A percentile compares a stretch with the other conserved stretches of the same genome.
Evolutionary conservation across 2,329 filamentous ascomycete species (phyloP).

Genomic region (Diaporthe australafricana): DNA sequence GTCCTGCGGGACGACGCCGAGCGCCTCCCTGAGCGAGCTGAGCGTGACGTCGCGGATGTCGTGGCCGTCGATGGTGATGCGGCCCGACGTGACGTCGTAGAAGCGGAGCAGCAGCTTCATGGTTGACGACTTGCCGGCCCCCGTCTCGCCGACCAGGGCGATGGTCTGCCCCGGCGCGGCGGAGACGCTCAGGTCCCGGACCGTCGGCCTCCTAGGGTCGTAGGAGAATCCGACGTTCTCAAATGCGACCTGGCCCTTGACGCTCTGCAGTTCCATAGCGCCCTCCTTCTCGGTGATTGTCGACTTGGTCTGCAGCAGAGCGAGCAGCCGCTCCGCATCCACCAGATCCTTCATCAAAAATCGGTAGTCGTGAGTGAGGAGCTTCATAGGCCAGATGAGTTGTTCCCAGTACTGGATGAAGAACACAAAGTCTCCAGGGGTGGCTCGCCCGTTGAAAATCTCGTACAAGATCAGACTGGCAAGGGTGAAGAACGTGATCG

Average conservation of each 20-base stretch:
- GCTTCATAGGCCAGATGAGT: conserved; percentile 27
- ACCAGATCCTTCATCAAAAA: conserved; percentile 55
- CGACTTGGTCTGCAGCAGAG: conserved; percentile 68
- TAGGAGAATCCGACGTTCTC: conserved; percentile 67
- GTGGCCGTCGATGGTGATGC: conserved; percentile 68
- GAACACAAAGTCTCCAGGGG: conserved; percentile 29
- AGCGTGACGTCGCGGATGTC: conserved; percentile 70
- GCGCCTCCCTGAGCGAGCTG: conserved; percentile 65
- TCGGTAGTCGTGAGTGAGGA: conserved; percentile 7
- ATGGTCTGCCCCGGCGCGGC: conserved; percentile 65
- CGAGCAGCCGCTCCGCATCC: conserved; percentile 71
- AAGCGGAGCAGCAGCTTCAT: conserved; percentile 71
- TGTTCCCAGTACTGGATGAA: conserved; percentile 30
- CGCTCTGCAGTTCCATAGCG: conserved; percentile 57
- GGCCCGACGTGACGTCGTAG: conserved; percentile 67
- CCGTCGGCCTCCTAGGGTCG: conserved; percentile 61
- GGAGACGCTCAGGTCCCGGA: conserved; percentile 61
- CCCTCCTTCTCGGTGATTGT: conserved; percentile 61
- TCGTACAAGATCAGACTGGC: background rate
- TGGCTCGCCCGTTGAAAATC: background rate
- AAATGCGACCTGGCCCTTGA: conserved; percentile 63
- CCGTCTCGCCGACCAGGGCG: conserved; percentile 72
- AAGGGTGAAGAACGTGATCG: conserved; percentile 10
- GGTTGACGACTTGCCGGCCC: conserved; percentile 72
- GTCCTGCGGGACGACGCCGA: conserved; percentile 75